Evolutionary conservation across 768 basidiomycete genomes (phyloP), one percentile per base, ranked within the genome.

Genomic region (Tylopilus balloui): DNA sequence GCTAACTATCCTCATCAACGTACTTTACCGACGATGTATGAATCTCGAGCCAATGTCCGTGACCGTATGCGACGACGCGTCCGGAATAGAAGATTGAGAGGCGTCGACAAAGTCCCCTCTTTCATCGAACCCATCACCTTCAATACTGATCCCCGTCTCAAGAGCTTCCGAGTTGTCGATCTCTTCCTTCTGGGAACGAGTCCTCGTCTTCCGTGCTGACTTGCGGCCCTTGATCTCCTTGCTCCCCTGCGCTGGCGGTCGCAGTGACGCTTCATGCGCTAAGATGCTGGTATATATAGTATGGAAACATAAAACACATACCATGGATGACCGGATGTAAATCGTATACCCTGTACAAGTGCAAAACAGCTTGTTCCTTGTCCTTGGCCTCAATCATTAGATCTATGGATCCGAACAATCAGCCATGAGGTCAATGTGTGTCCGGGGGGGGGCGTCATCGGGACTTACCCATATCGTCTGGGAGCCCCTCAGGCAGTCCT

Each of bases 331-430:
- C 84, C 14, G 81, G 77, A 36, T 82, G 70, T 4, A 94, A 64
- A 39, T 71, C 73, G 58, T 96, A 95, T 25, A 88, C 83, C 50
- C 91, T 66, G 62, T 90, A 83, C 38, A 95, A 61, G 53, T 94
- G 82, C 48, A 96, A 77, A 6, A 96, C 92, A 2, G 92, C 93
- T 63, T 94, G 93, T 64, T 95, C 93, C 69, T 93, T 89, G 66
- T 88, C 89, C 65, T 92, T 91, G 3, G 90, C 90, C 74, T 94
- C 92, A 50, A 93, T 91, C 92, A 94, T 92, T 55, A 94, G 61
- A 69, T 94, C 91, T 61, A 75, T 59, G 34, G 12, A 17, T 19
- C 3, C 20, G 3, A 13, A 24, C 54, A n/a, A 20, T 43, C 13
- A 45, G 8, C 21, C 10, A n/a, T 40, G 19, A 6, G 6, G 8